These are phyloP conservation scores for Geotrichum armillariae DNA, from an alignment of 1,139 yeast species.

Conservation along the genomic window DNA sequence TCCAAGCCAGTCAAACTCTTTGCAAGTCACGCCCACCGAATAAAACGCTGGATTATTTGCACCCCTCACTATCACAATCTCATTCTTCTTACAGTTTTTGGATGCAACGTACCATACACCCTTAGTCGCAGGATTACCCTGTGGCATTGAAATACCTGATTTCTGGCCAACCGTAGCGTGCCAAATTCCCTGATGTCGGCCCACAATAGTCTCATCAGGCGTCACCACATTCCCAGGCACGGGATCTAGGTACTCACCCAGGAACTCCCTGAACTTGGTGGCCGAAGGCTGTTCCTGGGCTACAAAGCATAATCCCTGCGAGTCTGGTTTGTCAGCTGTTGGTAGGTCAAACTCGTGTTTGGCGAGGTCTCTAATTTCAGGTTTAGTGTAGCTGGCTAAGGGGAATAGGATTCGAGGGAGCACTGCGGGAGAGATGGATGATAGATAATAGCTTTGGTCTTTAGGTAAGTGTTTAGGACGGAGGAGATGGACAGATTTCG, in stretches of 20 bases:
- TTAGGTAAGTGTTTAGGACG: conserved; percentile 62
- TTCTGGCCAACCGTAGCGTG: conserved; percentile 92
- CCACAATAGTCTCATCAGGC: conserved; percentile 63
- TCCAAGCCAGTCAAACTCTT: conserved; percentile 54
- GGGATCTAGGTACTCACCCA: conserved; percentile 70
- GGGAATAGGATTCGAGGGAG: conserved; percentile 67
- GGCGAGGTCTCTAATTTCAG: conserved; percentile 72
- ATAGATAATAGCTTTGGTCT: conserved; percentile 89
- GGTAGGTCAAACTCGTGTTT: conserved; percentile 47
- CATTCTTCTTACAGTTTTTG: conserved; percentile 62
- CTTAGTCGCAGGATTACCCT: conserved; percentile 67
- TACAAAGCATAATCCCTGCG: conserved; percentile 94
- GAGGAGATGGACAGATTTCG: conserved; percentile 49
- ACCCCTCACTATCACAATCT: conserved; percentile 77
- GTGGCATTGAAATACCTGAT: conserved; percentile 79
- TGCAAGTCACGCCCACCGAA: conserved; percentile 46
- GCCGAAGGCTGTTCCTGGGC: conserved; percentile 52
- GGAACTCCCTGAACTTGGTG: conserved; percentile 69
- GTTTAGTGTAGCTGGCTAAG: conserved; percentile 72
- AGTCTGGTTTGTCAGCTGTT: conserved; percentile 80
- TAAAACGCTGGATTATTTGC: conserved; percentile 61
- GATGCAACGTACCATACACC: conserved; percentile 90
- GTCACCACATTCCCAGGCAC: conserved; percentile 78
- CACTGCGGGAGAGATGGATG: conserved; percentile 56
- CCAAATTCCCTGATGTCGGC: conserved; percentile 85